Percentiles rank a stretch among this genome's conserved stretches.
phyloP scores from a whole-genome alignment of 805 yeast species.

The Yarrowia hollandica region DNA sequence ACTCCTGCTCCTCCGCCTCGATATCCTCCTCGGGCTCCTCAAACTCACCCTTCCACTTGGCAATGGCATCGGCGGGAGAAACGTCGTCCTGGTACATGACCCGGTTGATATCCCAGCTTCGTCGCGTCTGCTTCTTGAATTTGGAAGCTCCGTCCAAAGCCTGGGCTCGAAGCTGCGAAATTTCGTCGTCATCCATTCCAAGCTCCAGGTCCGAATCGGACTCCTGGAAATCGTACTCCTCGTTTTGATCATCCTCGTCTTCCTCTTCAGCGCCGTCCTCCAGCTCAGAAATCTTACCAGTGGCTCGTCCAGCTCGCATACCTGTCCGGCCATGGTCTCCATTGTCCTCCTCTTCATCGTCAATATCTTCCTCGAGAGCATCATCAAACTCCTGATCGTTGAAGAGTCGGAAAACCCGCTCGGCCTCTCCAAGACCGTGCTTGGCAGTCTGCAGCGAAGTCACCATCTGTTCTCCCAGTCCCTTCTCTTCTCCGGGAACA shows the following conservation, averaged over 20 bases:
- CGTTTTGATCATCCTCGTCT: slow-evolving; percentile 39
- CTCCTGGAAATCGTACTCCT: slow-evolving; percentile 42
- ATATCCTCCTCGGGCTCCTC: slow-evolving; percentile 36
- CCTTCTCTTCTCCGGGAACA: slow-evolving; percentile 64
- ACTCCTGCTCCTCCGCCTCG: slow-evolving; percentile 38
- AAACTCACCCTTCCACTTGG: slow-evolving; percentile 38
- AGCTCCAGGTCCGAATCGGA: slow-evolving; percentile 47
- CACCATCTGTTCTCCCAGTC: slow-evolving; percentile 84
- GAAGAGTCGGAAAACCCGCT: slow-evolving; percentile 74
- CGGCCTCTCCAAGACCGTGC: slow-evolving; percentile 54
- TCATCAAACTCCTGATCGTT: slow-evolving; percentile 51
- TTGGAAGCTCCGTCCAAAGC: slow-evolving; percentile 35
- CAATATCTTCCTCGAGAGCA: slow-evolving; percentile 45
- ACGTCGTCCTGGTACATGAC: slow-evolving; percentile 77
- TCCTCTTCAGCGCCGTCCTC: slow-evolving; percentile 47
- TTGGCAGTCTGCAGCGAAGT: slow-evolving; percentile 75
- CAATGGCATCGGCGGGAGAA: slow-evolving; percentile 52
- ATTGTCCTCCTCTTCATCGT: slow-evolving; percentile 43
- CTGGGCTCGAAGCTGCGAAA: slow-evolving; percentile 30
- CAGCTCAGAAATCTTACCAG: slow-evolving; percentile 45
- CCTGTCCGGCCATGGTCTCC: slow-evolving; percentile 61
- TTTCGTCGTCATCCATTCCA: slow-evolving; percentile 44
- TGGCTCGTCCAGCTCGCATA: slow-evolving; percentile 58
- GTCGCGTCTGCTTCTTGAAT: slow-evolving; percentile 46
- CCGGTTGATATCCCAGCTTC: slow-evolving; percentile 77